phyloP scores from a whole-genome alignment of 2,329 filamentous ascomycete species.

The Ophiostoma montium region DNA sequence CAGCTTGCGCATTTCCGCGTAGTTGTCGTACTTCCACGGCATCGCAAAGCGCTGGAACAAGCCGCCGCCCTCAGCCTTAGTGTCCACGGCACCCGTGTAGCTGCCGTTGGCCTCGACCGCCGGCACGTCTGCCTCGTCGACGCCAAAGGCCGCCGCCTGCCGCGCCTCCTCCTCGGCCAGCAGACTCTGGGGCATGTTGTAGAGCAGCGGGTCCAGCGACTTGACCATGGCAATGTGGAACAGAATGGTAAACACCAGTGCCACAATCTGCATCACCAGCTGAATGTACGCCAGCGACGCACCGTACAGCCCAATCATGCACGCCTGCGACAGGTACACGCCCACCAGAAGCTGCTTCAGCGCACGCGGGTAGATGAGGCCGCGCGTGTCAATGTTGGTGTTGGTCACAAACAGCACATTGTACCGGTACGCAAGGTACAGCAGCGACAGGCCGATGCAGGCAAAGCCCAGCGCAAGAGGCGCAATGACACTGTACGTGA shows the following conservation, averaged over 20 bases:
- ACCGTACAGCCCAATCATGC: constrained; percentile 68
- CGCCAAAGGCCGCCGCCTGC: constrained; percentile 5
- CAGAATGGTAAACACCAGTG: constrained; percentile 60
- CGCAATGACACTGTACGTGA: constrained; percentile 73
- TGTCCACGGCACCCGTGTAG: not conserved
- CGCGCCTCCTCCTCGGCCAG: constrained; percentile 30
- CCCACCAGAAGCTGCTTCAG: constrained; percentile 77
- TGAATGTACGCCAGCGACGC: constrained; percentile 54
- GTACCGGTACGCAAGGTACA: constrained; percentile 80
- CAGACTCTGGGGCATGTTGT: constrained; percentile 65
- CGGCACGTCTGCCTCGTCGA: not conserved
- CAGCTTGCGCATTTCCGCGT: constrained; percentile 52
- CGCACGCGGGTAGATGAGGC: constrained; percentile 79
- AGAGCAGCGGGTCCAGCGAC: constrained; percentile 62
- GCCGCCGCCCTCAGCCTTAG: not conserved
- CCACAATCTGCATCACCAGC: constrained; percentile 57
- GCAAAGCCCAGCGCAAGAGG: constrained; percentile 77
- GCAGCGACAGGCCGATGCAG: constrained; percentile 58
- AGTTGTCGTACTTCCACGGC: constrained; percentile 64
- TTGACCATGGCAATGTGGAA: constrained; percentile 61
- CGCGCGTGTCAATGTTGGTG: constrained; percentile 72
- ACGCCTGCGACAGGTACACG: constrained; percentile 67
- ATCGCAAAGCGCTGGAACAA: constrained; percentile 43
- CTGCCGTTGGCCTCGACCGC: constrained; percentile 8
- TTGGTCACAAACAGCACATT: constrained; percentile 75